Percentiles rank a stretch among this genome's conserved stretches.
These are phyloP conservation scores for Phytophthora niederhauseri DNA, from an alignment of 352 stramenopile genomes.

Conservation along the genomic window DNA sequence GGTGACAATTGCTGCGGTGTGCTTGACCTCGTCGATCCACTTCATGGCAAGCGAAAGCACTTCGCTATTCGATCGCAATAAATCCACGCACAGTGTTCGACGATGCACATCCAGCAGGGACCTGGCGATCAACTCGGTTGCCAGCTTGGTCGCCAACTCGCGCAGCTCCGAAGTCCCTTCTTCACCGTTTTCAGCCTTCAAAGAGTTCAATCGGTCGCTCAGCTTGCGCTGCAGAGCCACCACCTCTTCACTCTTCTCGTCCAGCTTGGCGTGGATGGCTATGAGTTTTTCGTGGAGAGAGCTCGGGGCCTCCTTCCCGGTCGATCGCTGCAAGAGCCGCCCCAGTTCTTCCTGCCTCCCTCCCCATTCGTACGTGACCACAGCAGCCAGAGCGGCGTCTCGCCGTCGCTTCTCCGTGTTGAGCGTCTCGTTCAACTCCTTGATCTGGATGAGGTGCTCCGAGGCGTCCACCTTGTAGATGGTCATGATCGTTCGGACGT, in stretches of 20 bases:
- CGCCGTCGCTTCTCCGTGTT: conserved; percentile 1
- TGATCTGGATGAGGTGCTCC: not conserved
- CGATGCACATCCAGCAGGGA: not conserved
- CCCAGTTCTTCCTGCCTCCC: conserved; percentile 1
- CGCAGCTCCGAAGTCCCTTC: no score
- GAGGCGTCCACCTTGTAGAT: not conserved
- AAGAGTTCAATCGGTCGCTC: no score
- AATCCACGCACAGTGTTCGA: not conserved
- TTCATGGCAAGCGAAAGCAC: not conserved
- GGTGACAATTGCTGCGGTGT: not conserved
- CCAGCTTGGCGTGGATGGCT: no score
- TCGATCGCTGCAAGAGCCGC: not conserved
- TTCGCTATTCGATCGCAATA: not conserved
- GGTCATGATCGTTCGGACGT: not conserved
- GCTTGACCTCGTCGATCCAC: not conserved
- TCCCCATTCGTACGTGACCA: conserved; percentile 8
- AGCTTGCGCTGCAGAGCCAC: no score
- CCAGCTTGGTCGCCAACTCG: not conserved
- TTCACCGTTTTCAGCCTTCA: no score
- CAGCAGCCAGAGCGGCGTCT: conserved; percentile 12
- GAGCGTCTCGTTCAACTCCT: conserved; percentile 5
- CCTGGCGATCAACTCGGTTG: not conserved
- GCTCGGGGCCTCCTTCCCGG: no score
- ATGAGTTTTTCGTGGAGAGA: no score
- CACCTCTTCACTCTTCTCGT: no score